These are phyloP conservation scores for Sporisorium sorghi DNA, from an alignment of 1,284 basidiomycete genomes.

Conservation along the genomic window DNA sequence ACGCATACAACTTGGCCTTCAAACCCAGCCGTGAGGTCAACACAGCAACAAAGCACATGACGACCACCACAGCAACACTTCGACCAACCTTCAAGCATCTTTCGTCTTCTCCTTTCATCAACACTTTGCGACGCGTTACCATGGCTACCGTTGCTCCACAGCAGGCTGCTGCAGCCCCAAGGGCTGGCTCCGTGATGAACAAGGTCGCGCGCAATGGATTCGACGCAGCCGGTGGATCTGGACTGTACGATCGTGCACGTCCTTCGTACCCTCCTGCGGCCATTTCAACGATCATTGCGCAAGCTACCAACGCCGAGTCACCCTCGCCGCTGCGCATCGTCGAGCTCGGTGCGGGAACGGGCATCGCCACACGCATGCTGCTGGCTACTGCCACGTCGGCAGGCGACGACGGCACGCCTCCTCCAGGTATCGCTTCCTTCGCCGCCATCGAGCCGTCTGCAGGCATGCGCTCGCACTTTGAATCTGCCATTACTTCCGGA, in stretches of 20 bases:
- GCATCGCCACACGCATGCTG: slow-evolving; percentile 61
- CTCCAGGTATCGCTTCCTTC: slow-evolving; percentile 39
- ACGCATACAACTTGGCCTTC: too few relatives aligned
- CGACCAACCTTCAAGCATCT: slow-evolving; percentile 1
- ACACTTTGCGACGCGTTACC: neutral
- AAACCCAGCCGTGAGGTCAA: neutral
- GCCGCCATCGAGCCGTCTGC: slow-evolving; percentile 53
- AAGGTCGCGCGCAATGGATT: slow-evolving; percentile 54
- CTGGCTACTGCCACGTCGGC: slow-evolving; percentile 42
- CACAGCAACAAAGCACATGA: slow-evolving; percentile 18
- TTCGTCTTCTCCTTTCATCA: neutral
- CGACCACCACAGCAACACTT: slow-evolving; percentile 16
- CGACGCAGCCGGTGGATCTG: slow-evolving; percentile 45
- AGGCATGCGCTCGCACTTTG: slow-evolving; percentile 61
- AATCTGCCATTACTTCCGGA: slow-evolving; percentile 33
- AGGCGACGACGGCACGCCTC: slow-evolving; percentile 31
- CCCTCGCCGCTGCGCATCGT: slow-evolving; percentile 51
- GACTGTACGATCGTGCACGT: slow-evolving; percentile 58
- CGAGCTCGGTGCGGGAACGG: slow-evolving; percentile 65
- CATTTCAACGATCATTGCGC: slow-evolving; percentile 47
- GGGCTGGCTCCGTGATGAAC: slow-evolving; percentile 39
- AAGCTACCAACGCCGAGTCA: slow-evolving; percentile 24
- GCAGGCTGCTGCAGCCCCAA: neutral
- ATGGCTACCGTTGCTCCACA: slow-evolving; percentile 21
- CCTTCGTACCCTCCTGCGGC: slow-evolving; percentile 53